Base-by-base conservation (phyloP, 2,329 filamentous ascomycete species). In the Daldinia sp. region DNA sequence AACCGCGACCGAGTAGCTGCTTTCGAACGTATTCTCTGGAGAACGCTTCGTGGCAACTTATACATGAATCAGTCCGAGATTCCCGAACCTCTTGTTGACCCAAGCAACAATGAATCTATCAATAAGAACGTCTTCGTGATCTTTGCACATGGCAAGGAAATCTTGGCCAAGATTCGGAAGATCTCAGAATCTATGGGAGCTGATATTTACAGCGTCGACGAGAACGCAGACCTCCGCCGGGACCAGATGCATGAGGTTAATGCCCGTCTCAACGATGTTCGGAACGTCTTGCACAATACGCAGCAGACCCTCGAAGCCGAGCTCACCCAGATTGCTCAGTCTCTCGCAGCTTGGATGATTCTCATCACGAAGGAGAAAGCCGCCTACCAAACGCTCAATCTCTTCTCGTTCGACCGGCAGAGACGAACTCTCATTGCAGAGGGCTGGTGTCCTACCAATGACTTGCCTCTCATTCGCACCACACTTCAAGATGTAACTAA, bases 21-120 rank as follows among this genome's bases (percentile, higher is more conserved):
- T 28, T 99, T 99, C 78, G 97, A 99, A 84, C 92, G 96, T 67
- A 99, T 99, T 74, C 86, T 99, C 58, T 99, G 96, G 96, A 90
- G 96, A 77, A 98, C 97, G 0, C 89, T 99, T 46, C 93, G 96
- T 80, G 96, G 96, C 76, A 99, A 99, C 81, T 85, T 99, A 71
- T 99, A 98, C 87, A 99, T 99, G 96, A 99, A 99, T 83, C 97
- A 99, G 85, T 95, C 95, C 44, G 96, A 99, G 85, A 99, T 99
- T 70, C 91, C 94, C 6, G 95, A 99, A 80, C 90, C 93, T 41
- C 91, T 99, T 74, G 87, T 97, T 79, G 93, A 99, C 80, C 95
- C 96, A 15, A 88, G 92, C 78, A 97, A 89, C 83, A 98, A 98
- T 79, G 95, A 98, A 82, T 87, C 93, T 72, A 87, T 97, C 75